Evolutionary conservation across 2,329 filamentous ascomycete species (phyloP).

Genomic region (Fusarium napiforme): DNA sequence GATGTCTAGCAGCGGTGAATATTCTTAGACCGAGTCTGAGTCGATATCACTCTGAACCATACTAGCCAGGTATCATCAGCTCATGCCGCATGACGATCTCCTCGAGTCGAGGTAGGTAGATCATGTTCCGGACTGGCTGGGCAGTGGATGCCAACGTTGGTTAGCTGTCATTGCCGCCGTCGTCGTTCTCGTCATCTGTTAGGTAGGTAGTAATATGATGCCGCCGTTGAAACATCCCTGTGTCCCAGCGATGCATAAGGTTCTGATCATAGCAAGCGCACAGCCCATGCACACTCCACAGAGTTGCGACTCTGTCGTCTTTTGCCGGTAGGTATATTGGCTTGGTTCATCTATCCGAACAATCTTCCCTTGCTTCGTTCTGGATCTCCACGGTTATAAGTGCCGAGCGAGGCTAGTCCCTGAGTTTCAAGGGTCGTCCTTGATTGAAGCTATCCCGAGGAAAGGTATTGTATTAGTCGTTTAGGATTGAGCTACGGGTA

Average conservation of each 20-base stretch:
- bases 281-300: slow-evolving; percentile 28
- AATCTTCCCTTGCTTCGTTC: background rate
- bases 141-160: background rate
- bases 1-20: slow-evolving; percentile 10
- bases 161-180: background rate
- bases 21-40: slow-evolving; percentile 5
- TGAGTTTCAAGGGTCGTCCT: slow-evolving; percentile 5
- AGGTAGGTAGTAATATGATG: background rate
- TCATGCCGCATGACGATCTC: slow-evolving; percentile 5
- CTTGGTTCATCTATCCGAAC: slow-evolving; percentile 9
- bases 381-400: background rate
- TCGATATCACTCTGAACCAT: slow-evolving; percentile 4
- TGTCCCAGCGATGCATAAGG: slow-evolving; percentile 25
- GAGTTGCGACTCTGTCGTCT: slow-evolving; percentile 8
- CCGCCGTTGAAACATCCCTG: slow-evolving; percentile 20
- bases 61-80: slow-evolving; percentile 6
- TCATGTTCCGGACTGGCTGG: background rate
- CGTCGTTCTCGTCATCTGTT: background rate
- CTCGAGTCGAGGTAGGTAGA: background rate
- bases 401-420: slow-evolving; percentile 9
- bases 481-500: slow-evolving; percentile 11
- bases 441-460: slow-evolving; percentile 2
- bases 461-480: background rate
- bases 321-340: background rate
- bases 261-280: slow-evolving; percentile 20